phyloP scores from a whole-genome alignment of 1,284 basidiomycete species.

The Mycosarcoma mackinlayi region DNA sequence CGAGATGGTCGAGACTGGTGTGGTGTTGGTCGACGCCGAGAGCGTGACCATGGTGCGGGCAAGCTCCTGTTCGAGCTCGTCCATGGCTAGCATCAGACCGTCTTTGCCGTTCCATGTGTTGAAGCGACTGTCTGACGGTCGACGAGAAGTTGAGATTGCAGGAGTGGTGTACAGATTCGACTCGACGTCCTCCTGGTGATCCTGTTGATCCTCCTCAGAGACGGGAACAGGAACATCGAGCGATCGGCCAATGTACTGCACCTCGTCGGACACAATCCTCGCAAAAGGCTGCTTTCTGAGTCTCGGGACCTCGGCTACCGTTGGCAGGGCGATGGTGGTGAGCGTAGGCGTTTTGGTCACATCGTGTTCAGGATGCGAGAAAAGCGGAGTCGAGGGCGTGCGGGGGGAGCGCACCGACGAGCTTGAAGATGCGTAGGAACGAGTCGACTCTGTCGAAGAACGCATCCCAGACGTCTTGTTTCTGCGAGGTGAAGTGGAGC shows the following conservation, averaged over 20 bases:
- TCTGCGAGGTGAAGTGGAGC: slow-evolving; percentile 40
- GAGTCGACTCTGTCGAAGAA: slow-evolving; percentile 23
- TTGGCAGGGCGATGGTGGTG: slow-evolving; percentile 7
- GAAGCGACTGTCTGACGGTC: slow-evolving; percentile 21
- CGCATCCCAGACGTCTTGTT: slow-evolving; percentile 15
- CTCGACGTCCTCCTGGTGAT: slow-evolving; percentile 15
- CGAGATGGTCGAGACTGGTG: slow-evolving; percentile 19
- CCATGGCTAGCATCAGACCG: slow-evolving; percentile 40
- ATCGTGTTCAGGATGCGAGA: slow-evolving; percentile 22
- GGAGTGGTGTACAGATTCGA: background rate
- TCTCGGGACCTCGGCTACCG: slow-evolving; percentile 12
- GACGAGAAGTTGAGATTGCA: background rate
- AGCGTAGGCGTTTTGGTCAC: slow-evolving; percentile 22
- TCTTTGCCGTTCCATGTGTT: slow-evolving; percentile 30
- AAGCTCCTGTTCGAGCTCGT: slow-evolving; percentile 42
- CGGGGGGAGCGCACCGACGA: slow-evolving; percentile 26
- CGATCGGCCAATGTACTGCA: slow-evolving; percentile 39
- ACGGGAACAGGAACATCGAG: slow-evolving; percentile 34
- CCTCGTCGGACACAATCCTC: slow-evolving; percentile 23
- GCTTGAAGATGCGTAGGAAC: slow-evolving; percentile 25
- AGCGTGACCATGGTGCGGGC: slow-evolving; percentile 36
- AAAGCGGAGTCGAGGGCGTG: slow-evolving; percentile 16
- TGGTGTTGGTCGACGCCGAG: slow-evolving; percentile 21
- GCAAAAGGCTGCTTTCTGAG: slow-evolving; percentile 14
- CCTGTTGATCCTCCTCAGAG: slow-evolving; percentile 26